Conservation (phyloP, 2,329 filamentous ascomycete species). For the Botrytis cinerea region DNA sequence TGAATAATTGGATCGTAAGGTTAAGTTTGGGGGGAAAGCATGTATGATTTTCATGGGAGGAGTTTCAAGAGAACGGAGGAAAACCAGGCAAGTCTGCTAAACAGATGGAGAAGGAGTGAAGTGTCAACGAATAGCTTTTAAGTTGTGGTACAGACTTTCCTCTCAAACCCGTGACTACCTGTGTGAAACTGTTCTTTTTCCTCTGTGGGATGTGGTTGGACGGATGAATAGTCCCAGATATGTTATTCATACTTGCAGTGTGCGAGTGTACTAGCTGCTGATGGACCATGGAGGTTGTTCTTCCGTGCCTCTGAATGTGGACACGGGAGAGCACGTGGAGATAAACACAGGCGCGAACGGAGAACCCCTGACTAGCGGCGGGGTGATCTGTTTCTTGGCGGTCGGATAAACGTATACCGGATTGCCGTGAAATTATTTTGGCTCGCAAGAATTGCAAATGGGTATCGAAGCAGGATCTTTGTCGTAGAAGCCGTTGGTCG, state of each 20-base stretch:
- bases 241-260: neutral
- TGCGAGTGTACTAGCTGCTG: neutral
- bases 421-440: constrained; percentile 17
- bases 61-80: no score
- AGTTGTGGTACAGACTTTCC: neutral
- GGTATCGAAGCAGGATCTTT: neutral
- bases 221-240: neutral
- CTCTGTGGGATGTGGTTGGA: neutral
- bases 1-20: constrained; percentile 21
- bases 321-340: constrained; percentile 5
- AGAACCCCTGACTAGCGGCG: neutral
- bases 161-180: constrained; percentile 7
- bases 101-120: neutral
- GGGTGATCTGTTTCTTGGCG: neutral
- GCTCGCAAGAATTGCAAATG: neutral
- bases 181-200: neutral
- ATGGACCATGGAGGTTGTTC: constrained; percentile 13
- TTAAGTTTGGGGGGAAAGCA: constrained; percentile 10
- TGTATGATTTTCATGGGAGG: constrained; percentile 6
- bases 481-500: neutral
- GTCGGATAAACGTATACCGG: constrained; percentile 7
- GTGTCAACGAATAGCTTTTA: neutral
- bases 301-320: constrained; percentile 10
- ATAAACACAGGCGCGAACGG: neutral
- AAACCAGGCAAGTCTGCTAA: neutral